Evolutionary conservation across 257 asterid species (phyloP).

Genomic region (Hygrophila difformis): DNA sequence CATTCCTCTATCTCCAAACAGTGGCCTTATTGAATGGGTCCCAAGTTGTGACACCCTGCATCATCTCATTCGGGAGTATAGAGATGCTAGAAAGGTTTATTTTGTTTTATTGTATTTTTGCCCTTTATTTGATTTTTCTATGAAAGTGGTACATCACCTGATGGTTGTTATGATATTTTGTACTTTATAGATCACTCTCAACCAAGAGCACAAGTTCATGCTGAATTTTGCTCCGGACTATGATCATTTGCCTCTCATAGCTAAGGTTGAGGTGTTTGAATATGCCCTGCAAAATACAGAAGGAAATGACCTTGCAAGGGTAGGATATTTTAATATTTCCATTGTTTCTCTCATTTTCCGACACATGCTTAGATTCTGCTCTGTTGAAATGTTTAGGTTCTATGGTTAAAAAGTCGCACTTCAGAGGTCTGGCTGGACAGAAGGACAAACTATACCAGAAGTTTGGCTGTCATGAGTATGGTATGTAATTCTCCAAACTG

Average conservation of each 20-base stretch:
- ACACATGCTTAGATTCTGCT: conserved; percentile 19
- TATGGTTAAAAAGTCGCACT: conserved; percentile 99
- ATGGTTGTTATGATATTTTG: conserved; percentile 16
- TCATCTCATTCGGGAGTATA: conserved; percentile 89
- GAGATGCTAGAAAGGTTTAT: conserved; percentile 93
- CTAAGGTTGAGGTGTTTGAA: conserved; percentile 98
- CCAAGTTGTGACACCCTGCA: conserved; percentile 97
- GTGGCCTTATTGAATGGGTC: conserved; percentile 97
- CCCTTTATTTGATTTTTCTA: conserved; percentile 4
- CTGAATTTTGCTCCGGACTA: conserved; percentile 95
- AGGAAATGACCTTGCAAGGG: conserved; percentile 94
- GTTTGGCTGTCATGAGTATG: conserved; percentile 99
- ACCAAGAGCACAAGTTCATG: conserved; percentile 98
- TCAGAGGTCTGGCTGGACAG: conserved; percentile 97
- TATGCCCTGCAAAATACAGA: conserved; percentile 88
- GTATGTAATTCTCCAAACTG: conserved; percentile 29
- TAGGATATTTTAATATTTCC: conserved; percentile 24
- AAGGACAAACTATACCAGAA: conserved; percentile 95
- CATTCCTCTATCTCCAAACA: conserved; percentile 94
- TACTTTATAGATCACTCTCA: conserved; percentile 64
- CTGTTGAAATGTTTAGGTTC: conserved; percentile 47
- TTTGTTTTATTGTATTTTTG: neutral
- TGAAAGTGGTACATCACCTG: conserved; percentile 17
- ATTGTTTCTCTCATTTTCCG: conserved; percentile 11
- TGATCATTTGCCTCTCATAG: conserved; percentile 88